Percentiles rank a stretch among this genome's conserved stretches.
Evolutionary conservation across 129 eudicot genomes (phyloP).

Genomic region (Chrysanthemum lavandulifolium): DNA sequence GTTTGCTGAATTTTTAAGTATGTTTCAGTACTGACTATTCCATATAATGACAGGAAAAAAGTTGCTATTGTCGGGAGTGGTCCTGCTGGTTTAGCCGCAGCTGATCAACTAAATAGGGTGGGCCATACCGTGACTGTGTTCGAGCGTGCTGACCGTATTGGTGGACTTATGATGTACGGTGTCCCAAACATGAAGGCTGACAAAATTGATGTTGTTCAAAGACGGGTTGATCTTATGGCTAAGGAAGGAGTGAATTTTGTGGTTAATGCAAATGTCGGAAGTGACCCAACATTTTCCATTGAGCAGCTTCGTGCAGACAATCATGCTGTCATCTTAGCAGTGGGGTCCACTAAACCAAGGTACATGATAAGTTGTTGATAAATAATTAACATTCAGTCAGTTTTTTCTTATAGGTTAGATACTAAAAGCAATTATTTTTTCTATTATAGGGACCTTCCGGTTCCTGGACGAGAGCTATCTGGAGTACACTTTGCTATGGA

Average conservation of each 20-base stretch:
- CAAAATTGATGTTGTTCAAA: slow-evolving; percentile 77
- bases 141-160: slow-evolving; percentile 95
- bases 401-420: neutral
- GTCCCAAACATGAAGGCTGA: slow-evolving; percentile 99
- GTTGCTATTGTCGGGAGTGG: slow-evolving; percentile 96
- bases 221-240: slow-evolving; percentile 89
- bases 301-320: slow-evolving; percentile 69
- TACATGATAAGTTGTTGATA: neutral
- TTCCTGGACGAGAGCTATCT: slow-evolving; percentile 89
- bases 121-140: slow-evolving; percentile 93
- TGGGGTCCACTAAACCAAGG: slow-evolving; percentile 97
- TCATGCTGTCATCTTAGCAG: slow-evolving; percentile 82
- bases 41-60: slow-evolving; percentile 54
- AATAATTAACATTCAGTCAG: neutral
- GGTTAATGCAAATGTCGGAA: slow-evolving; percentile 82
- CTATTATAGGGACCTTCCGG: slow-evolving; percentile 90
- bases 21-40: neutral
- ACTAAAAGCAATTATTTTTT: neutral
- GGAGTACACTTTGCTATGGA: slow-evolving; percentile 99
- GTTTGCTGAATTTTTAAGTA: neutral
- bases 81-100: slow-evolving; percentile 99
- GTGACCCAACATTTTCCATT: slow-evolving; percentile 64
- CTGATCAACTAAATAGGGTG: slow-evolving; percentile 80
- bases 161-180: slow-evolving; percentile 99
- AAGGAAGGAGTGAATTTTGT: slow-evolving; percentile 91